Evolutionary conservation across 257 asterid genomes (phyloP).

Genomic region (Verbena officinalis): DNA sequence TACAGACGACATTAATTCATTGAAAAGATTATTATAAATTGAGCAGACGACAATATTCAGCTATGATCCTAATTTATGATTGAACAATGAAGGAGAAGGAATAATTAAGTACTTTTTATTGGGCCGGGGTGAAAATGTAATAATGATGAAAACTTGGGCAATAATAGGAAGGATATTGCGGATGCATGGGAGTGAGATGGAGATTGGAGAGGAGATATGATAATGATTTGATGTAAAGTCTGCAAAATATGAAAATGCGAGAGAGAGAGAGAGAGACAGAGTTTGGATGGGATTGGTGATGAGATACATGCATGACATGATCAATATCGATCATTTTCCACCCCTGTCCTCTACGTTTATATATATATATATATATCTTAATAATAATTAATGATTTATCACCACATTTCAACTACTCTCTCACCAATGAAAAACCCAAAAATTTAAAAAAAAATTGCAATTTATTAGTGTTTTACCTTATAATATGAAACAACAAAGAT

Average conservation of each 20-base stretch:
- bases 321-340: conserved; percentile 26
- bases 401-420: conserved; percentile 15
- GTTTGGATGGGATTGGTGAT: conserved; percentile 66
- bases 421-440: neutral
- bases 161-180: conserved; percentile 2
- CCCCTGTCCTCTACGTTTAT: neutral
- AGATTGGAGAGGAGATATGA: too few species aligned
- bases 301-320: conserved; percentile 59
- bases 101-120: too few species aligned
- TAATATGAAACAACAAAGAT: too few species aligned
- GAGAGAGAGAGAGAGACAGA: too few species aligned
- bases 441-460: too few species aligned
- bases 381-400: neutral
- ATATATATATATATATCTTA: neutral
- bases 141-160: neutral
- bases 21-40: too few species aligned
- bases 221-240: conserved; percentile 70
- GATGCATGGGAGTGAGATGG: conserved; percentile 27
- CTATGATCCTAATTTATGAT: too few species aligned
- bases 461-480: too few species aligned
- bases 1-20: too few species aligned
- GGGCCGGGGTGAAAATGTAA: too few species aligned
- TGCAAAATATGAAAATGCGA: conserved; percentile 55
- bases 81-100: too few species aligned
- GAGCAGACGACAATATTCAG: too few species aligned